Percentiles rank a stretch among this genome's conserved stretches.
Evolutionary conservation across 257 asterid genomes (phyloP).

Genomic region (Primulina eburnea): DNA sequence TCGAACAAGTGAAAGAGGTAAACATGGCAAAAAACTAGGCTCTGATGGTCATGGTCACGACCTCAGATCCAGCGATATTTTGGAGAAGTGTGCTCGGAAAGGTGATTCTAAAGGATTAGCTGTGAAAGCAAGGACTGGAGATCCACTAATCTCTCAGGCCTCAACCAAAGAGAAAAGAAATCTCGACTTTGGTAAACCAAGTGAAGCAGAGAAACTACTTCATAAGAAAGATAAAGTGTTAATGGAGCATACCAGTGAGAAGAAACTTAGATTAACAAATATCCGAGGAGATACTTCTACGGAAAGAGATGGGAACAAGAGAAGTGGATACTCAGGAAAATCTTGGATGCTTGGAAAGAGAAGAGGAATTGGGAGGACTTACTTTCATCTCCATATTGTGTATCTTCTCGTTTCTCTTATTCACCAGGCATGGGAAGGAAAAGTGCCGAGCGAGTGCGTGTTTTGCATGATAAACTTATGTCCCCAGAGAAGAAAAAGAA

Average conservation of each 20-base stretch:
- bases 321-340: slow-evolving; percentile 57
- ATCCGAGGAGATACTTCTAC: slow-evolving; percentile 42
- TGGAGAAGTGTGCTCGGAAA: slow-evolving; percentile 34
- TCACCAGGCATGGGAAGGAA: slow-evolving; percentile 88
- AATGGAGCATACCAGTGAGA: slow-evolving; percentile 41
- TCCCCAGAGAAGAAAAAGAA: slow-evolving; percentile 96
- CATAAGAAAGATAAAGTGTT: slow-evolving; percentile 49
- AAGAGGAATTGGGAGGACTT: slow-evolving; percentile 97
- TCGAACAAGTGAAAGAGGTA: slow-evolving; percentile 51
- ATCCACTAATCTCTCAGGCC: slow-evolving; percentile 39
- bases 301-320: slow-evolving; percentile 75
- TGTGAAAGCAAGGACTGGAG: slow-evolving; percentile 35
- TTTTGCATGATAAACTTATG: slow-evolving; percentile 94
- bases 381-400: slow-evolving; percentile 78
- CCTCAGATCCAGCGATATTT: slow-evolving; percentile 34
- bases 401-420: slow-evolving; percentile 84
- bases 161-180: slow-evolving; percentile 54
- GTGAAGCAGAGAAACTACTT: slow-evolving; percentile 44
- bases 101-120: slow-evolving; percentile 39
- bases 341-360: slow-evolving; percentile 99
- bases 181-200: slow-evolving; percentile 38
- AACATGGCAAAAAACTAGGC: slow-evolving; percentile 33
- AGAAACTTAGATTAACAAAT: slow-evolving; percentile 51
- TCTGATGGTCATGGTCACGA: slow-evolving; percentile 42
- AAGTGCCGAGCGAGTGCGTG: slow-evolving; percentile 80